These are phyloP conservation scores for Ceratocystis colombiana DNA, from an alignment of 2,329 filamentous ascomycete species.

Conservation along the genomic window DNA sequence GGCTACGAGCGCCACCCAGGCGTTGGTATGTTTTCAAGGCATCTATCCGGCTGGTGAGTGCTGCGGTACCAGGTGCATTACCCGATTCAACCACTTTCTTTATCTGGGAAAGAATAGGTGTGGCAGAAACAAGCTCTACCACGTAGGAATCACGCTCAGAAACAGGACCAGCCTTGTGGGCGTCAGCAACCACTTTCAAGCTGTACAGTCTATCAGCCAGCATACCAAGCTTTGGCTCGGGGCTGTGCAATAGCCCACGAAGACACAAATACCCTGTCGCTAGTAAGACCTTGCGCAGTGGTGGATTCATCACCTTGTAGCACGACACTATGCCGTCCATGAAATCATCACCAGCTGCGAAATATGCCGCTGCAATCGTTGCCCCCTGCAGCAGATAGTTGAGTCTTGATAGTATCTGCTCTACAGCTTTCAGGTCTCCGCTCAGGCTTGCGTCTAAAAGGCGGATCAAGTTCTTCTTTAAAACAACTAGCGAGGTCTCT, in stretches of 20 bases:
- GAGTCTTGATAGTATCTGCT: constrained; percentile 47
- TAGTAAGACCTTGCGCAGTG: constrained; percentile 56
- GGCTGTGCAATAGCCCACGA: constrained; percentile 55
- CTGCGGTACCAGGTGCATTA: constrained; percentile 39
- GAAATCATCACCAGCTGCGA: constrained; percentile 80
- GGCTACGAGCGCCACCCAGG: not conserved
- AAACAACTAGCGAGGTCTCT: constrained; percentile 45
- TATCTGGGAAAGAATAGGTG: constrained; percentile 58
- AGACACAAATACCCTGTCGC: constrained; percentile 68
- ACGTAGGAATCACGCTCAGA: constrained; percentile 63
- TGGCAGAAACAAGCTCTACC: constrained; percentile 68
- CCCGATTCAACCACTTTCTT: constrained; percentile 42
- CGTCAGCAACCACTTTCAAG: constrained; percentile 60
- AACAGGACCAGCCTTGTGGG: constrained; percentile 46
- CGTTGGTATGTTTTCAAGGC: constrained; percentile 11
- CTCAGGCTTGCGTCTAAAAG: constrained; percentile 52
- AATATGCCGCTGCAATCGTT: constrained; percentile 46
- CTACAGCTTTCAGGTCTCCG: constrained; percentile 41
- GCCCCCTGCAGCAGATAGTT: constrained; percentile 56
- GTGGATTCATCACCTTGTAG: constrained; percentile 54
- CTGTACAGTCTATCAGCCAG: constrained; percentile 76
- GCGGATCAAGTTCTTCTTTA: constrained; percentile 53
- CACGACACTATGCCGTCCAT: constrained; percentile 62
- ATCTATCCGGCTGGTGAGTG: constrained; percentile 1
- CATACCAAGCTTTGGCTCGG: constrained; percentile 60